Conservation (phyloP, 164 flowering plant genomes). For the Kingdonia uniflora region DNA sequence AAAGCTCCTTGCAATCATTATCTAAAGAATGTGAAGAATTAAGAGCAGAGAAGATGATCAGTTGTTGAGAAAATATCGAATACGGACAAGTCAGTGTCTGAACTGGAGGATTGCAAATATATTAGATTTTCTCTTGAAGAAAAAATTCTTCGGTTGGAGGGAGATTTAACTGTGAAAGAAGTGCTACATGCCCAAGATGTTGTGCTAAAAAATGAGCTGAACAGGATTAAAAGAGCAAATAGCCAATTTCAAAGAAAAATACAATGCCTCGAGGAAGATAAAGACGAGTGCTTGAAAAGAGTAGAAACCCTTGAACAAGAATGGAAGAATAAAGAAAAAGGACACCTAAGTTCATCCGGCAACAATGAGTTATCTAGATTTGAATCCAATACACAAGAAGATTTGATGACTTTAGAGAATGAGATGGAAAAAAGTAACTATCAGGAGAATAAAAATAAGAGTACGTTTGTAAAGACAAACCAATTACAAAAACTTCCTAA, state of each 20-base stretch:
- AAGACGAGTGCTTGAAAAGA: conserved; percentile 28
- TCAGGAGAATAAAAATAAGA: conserved; percentile 1
- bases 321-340: conserved; percentile 32
- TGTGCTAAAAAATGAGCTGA: conserved; percentile 51
- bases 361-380: conserved; percentile 1
- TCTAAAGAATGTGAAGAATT: conserved; percentile 37
- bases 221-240: conserved; percentile 35
- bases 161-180: conserved; percentile 42
- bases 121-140: conserved; percentile 31
- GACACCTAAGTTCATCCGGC: conserved; percentile 12
- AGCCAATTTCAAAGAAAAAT: conserved; percentile 43
- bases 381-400: conserved; percentile 9
- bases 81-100: conserved; percentile 35
- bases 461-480: conserved; percentile 1
- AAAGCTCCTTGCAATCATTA: conserved; percentile 26
- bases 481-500: too few relatives aligned
- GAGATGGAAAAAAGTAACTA: conserved; percentile 3
- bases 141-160: conserved; percentile 48
- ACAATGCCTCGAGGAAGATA: conserved; percentile 49
- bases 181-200: conserved; percentile 37
- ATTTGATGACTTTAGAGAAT: conserved; percentile 14
- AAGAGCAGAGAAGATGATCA: conserved; percentile 42
- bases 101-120: conserved; percentile 38
- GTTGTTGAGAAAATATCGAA: conserved; percentile 36
- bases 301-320: conserved; percentile 39